These are phyloP conservation scores for Metarhizium anisopliae DNA, from an alignment of 2,329 filamentous ascomycete genomes.

Conservation along the genomic window DNA sequence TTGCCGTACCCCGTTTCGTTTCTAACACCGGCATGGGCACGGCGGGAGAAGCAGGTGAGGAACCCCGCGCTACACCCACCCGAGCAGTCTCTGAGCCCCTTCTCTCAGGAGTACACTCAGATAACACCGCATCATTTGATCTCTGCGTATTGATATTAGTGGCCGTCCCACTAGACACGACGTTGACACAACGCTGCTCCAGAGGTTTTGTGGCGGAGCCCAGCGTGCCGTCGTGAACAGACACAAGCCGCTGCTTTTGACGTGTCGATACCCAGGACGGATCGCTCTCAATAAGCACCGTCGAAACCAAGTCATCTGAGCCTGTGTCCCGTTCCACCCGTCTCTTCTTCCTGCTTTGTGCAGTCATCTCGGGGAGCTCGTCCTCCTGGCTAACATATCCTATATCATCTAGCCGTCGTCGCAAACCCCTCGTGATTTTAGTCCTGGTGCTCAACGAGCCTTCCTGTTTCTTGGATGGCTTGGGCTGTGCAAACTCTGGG, in stretches of 20 bases:
- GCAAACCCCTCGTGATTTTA: slow-evolving; percentile 11
- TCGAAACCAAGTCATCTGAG: slow-evolving; percentile 4
- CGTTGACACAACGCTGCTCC: not conserved
- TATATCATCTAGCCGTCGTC: slow-evolving; percentile 9
- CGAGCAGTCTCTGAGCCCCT: not conserved
- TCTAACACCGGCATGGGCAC: not conserved
- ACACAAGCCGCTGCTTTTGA: slow-evolving; percentile 28
- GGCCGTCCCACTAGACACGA: slow-evolving; percentile 22
- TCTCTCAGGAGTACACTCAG: not conserved
- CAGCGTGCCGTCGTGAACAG: slow-evolving; percentile 12
- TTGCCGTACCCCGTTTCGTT: not conserved
- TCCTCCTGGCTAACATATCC: slow-evolving; percentile 12
- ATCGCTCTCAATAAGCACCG: slow-evolving; percentile 16
- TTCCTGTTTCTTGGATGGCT: slow-evolving; percentile 1
- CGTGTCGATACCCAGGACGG: slow-evolving; percentile 25
- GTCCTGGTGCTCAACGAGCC: slow-evolving; percentile 3
- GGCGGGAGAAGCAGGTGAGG: not conserved
- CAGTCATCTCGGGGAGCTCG: not conserved
- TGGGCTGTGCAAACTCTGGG: slow-evolving; percentile 16
- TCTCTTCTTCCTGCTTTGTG: not conserved
- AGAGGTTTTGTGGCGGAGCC: slow-evolving; percentile 6
- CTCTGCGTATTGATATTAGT: slow-evolving; percentile 29
- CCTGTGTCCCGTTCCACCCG: slow-evolving; percentile 5
- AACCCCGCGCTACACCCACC: not conserved
- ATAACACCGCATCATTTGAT: not conserved